Base-by-base conservation (phyloP, 768 basidiomycete genomes). In the Tylopilus subfusipes region DNA sequence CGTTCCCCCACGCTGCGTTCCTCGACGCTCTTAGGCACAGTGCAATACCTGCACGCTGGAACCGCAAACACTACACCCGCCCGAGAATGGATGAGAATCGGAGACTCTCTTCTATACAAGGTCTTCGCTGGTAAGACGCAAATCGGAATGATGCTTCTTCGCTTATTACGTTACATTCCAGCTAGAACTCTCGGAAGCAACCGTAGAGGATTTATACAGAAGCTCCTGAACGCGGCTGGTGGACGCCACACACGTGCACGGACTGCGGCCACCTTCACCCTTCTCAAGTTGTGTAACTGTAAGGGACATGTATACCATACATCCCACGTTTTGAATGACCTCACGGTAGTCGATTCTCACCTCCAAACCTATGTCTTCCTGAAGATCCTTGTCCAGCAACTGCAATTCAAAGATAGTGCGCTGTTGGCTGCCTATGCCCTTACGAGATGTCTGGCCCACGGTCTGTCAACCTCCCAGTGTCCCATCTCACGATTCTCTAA, bases 281-380 rank as follows among this genome's bases (percentile, higher is more conserved):
- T 53, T 25, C 52, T 53, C 45, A 53, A 53, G 22, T 25, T 53
- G 38, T 53, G 52, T 33, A 47, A 53, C n/a, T 31, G 52, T 53
- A 14, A 53, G 52, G 29, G 16, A 22, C 19, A 16, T 13, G 27
- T 10, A 10, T 27, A 10, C 19, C 4, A 19, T 19, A 16, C n/a
- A 16, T 13, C 12, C 16, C 34, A 34, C 18, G 25, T 40, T 31
- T 4, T 53, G 12, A 31, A 19, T 40, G 29, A 52, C 44, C 7
- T n/a, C 29, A 10, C 14, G 3, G 10, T 11, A 53, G 52, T 53
- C 14, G 52, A 53, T 25, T 22, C 29, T 11, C 4, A 47, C n/a
- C 52, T 53, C 21, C 52, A n/a, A 40, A 33, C 29, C 29, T 42
- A 47, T n/a, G 39, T 53, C 30, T 21, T 53, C n/a, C 30, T 53